phyloP scores from a whole-genome alignment of 129 eudicot species.

The Pseudognaphalium luteoalbum region DNA sequence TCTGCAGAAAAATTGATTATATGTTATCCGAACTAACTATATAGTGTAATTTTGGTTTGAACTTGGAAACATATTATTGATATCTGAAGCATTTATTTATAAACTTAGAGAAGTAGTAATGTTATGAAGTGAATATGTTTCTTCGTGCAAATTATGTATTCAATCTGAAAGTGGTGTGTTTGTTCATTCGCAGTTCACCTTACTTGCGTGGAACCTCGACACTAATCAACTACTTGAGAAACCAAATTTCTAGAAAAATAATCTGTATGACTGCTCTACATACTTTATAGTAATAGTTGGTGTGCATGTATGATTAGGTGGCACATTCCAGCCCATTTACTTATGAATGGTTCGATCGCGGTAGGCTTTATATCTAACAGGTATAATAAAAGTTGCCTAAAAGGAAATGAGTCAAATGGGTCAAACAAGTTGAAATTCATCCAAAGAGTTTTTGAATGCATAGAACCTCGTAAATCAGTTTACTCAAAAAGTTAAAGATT shows the following conservation, averaged over 20 bases:
- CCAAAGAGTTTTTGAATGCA: background rate
- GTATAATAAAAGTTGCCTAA: background rate
- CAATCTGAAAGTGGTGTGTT: too few relatives aligned
- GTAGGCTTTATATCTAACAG: background rate
- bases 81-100: slow-evolving; percentile 5
- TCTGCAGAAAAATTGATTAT: slow-evolving; percentile 34
- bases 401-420: background rate
- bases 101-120: slow-evolving; percentile 4
- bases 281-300: background rate
- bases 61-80: background rate
- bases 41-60: background rate
- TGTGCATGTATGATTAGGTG: slow-evolving; percentile 2
- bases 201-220: background rate
- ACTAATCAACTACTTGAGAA: slow-evolving; percentile 12
- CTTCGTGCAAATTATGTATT: background rate
- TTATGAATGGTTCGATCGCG: background rate
- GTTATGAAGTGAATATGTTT: background rate
- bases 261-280: background rate
- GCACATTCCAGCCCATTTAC: background rate
- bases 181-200: too few relatives aligned
- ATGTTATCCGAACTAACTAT: slow-evolving; percentile 6
- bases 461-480: slow-evolving; percentile 9
- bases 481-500: background rate
- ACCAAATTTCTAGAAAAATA: background rate
- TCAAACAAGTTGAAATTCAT: background rate